Base-by-base conservation (phyloP, 1,139 yeast species). In the Diutina sp. region DNA sequence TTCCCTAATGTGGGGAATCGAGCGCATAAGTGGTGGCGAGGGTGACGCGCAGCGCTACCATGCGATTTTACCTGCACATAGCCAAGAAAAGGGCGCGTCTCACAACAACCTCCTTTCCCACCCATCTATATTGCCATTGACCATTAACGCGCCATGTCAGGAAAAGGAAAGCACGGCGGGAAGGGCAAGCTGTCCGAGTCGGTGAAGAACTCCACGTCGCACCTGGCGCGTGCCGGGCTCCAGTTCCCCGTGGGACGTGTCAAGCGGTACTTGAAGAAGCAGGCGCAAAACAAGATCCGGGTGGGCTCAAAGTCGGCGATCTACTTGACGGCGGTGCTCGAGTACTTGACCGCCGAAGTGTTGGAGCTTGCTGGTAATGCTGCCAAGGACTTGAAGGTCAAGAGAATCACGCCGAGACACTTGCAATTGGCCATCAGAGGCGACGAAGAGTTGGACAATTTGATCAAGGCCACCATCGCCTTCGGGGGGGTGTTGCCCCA, bases 401-500 rank as follows among this genome's bases (percentile, higher is more conserved):
- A 95, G 79, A 89, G 99, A 83, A 93, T 93, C 72, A 91, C 98
- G 50, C 99, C 99, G 65, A 88, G 99, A 76, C 99, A 95, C 72
- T 80, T 95, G 73, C 99, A 93, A 76, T 83, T 95, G 72, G 99
- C 99, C 62, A 93, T 93, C 68, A 88, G 99, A 77, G 98, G 98
- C 63, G 99, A 95, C 76, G 99, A 93, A 73, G 99, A 95, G 75
- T 84, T 95, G 72, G 98, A 93, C 76, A 87, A 90, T 65, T 81
- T 95, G 72, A 89, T 95, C 67, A 87, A 89, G 71, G 99, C 98
- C 63, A 95, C 99, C 60, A 95, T 95, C 72, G 98, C 99, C 55
- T 91, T 87, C 67, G 99, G 99, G 77, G 99, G 99, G 84, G 99
- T 95, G 58, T 80, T 93, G 77, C 99, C 99, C 58, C 97, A 91